These are phyloP conservation scores for Coriolopsis trogii DNA, from an alignment of 1,284 basidiomycete genomes.

Conservation along the genomic window DNA sequence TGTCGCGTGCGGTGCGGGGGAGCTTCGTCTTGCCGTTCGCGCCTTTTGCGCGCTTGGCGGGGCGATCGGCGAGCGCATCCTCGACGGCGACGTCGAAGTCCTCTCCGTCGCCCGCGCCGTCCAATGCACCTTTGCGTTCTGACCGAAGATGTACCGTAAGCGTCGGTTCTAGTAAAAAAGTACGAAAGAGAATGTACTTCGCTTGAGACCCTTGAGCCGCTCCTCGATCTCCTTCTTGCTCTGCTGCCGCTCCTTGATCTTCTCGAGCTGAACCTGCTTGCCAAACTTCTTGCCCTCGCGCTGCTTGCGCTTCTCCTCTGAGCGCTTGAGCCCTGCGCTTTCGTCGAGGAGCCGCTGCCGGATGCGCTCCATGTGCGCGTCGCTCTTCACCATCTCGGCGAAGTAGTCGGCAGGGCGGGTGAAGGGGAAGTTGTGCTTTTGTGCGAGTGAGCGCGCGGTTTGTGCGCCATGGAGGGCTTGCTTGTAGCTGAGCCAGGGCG, in stretches of 20 bases:
- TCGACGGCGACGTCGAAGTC: constrained; percentile 87
- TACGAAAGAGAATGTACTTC: constrained; percentile 60
- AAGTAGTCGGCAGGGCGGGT: constrained; percentile 96
- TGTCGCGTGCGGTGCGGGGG: constrained; percentile 70
- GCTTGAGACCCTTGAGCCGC: constrained; percentile 80
- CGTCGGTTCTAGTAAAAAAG: background rate
- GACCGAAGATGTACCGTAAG: background rate
- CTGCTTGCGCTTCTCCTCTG: constrained; percentile 90
- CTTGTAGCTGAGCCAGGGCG: constrained; percentile 74
- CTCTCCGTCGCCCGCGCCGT: constrained; percentile 70
- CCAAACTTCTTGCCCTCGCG: constrained; percentile 98
- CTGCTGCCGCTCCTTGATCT: constrained; percentile 76
- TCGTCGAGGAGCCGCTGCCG: constrained; percentile 92
- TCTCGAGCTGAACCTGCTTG: constrained; percentile 93
- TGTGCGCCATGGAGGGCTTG: constrained; percentile 88
- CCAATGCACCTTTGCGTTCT: constrained; percentile 87
- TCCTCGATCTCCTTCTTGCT: constrained; percentile 87
- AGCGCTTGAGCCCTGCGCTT: constrained; percentile 85
- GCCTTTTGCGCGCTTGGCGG: constrained; percentile 59
- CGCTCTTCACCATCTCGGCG: constrained; percentile 98
- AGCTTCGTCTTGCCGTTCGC: constrained; percentile 43
- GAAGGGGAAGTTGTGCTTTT: constrained; percentile 81
- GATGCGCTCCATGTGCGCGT: constrained; percentile 97
- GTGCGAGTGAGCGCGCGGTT: constrained; percentile 73
- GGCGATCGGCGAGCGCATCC: constrained; percentile 79